Evolutionary conservation across 495 filamentous ascomycete genomes (phyloP), one percentile per base, ranked within the genome.

Genomic region (Cryomyces antarcticus): DNA sequence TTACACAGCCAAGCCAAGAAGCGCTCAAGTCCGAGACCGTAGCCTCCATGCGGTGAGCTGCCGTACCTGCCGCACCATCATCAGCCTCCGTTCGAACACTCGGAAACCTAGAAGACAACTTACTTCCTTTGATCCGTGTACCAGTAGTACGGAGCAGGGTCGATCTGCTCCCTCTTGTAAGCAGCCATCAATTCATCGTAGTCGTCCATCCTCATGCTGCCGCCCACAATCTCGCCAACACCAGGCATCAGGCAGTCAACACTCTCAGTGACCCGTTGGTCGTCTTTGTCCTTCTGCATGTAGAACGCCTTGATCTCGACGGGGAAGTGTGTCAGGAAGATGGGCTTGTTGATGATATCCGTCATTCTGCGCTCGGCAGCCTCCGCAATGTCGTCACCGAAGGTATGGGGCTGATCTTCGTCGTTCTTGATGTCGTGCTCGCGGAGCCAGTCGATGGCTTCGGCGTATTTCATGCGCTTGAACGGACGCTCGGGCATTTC

Each of bases 251-350:
- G 63, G 39, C 84, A 82, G 54, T 99, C 89, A 1, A 96, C 92
- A 49, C 79, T 87, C 70, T 99, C 89, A 0, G 89, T 99, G 31
- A 93, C 82, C n/a, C 87, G 73, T 39, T 64, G 67, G 55, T 97
- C 89, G 11, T 71, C 57, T 9, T 66, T 66, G 46, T 87, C 89
- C 63, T 85, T 92, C 69, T 84, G 83, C 89, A 99, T 99, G 66
- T 99, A 99, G 63, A 99, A 99, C 4, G 89, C 82, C 72, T 99
- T 99, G 71, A 99, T 92, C 62, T 88, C 82, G 31, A 78, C 79
- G 1, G 89, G 89, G 73, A 99, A 99, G 63, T 93, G 84, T 5
- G 87, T 96, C 11, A 99, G 68, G 67, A 99, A 84, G 60, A 99
- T 94, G 31, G 89, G 89, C 44, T 74, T 63, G 71, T 85, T 85